Base-by-base conservation (phyloP, 768 basidiomycete genomes). In the Gloeostereum incarnatum region DNA sequence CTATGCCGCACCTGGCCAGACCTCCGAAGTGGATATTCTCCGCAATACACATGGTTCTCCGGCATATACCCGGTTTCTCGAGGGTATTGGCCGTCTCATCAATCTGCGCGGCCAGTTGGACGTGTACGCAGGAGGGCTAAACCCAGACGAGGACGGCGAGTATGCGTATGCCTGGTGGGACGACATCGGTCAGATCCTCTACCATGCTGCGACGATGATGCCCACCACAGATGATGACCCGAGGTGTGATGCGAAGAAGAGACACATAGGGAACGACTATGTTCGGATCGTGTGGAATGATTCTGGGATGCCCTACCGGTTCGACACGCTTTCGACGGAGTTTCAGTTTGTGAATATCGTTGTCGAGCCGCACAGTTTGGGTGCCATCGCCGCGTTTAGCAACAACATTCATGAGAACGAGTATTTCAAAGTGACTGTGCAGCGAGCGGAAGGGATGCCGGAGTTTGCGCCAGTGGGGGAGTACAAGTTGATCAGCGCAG, bases 111-210 rank as follows among this genome's bases (percentile, higher is more conserved):
- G 88, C 7, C 91, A 94, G 56, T 70, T 83, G 7, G 92, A 94
- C 52, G 79, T 98, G 13, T 96, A 93, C 56, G 85, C 86, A 2
- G 96, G 93, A 6, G 89, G 91, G 3, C 69, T 98, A 18, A 83
- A 91, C 52, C 78, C 89, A 6, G 87, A 91, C 44, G 77, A 85
- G 50, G 92, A 99, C 51, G 96, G 96, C 10, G 86, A 92, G 58
- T 96, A 93, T 53, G 89, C 94, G 0, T 98, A 98, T 54, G 91
- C 93, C 0, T 99, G 94, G 93, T 96, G 93, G 89, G 92, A 98
- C 56, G 92, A 97, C 51, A 92, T 97, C 35, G 80, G 85, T 3
- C 93, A 98, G 54, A 78, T 96, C 44, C 71, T 97, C 38, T 99
- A 87, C 56, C 96, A 98, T 58, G 84, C 91, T 2, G 87, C 94